Base-by-base conservation (phyloP, 2,329 filamentous ascomycete genomes). In the Zymoseptoria ardabiliae region DNA sequence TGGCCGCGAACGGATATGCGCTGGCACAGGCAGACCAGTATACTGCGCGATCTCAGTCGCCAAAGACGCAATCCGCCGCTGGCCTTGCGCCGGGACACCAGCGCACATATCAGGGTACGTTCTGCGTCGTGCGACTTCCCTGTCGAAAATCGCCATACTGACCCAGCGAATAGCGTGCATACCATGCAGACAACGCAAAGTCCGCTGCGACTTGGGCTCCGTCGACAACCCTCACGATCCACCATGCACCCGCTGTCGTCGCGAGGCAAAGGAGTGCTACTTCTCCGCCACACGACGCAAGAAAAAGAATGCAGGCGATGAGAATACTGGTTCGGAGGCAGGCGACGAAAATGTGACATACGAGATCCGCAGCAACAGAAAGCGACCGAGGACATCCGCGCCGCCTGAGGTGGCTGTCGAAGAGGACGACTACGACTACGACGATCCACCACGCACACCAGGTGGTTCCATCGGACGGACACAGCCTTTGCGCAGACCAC, bases 211-310 rank as follows among this genome's bases (percentile, higher is more conserved):
- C 64, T 74, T 84, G 53, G 81, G 81, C 41, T 88, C 87, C 69
- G 93, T 97, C 72, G 94, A 97, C 76, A 93, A 94, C 69, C 94
- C 94, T 22, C 86, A 92, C 75, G 91, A 96, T 69, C 93, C 93
- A 58, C 94, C 94, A 2, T 99, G 94, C 74, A 89, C 93, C 61
- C 86, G 94, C 71, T 99, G 94, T 74, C 88, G 91, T 56, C 87
- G 94, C 66, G 94, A 99, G 79, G 91, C 88, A 78, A 97, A 97
- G 75, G 88, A 96, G 70, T 99, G 94, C 79, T 96, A 88, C 81
- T 99, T 99, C 79, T 96, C 91, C 63, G 90, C 91, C 20, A 97
- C 92, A 30, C 84, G 94, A 55, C 86, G 94, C 71, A 97, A 97
- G 85, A 85, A 91, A 72, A 95, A 94, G 81, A 82, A 82, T 53